Base-by-base conservation (phyloP, 1,139 yeast genomes). In the Candida sanyaensis region DNA sequence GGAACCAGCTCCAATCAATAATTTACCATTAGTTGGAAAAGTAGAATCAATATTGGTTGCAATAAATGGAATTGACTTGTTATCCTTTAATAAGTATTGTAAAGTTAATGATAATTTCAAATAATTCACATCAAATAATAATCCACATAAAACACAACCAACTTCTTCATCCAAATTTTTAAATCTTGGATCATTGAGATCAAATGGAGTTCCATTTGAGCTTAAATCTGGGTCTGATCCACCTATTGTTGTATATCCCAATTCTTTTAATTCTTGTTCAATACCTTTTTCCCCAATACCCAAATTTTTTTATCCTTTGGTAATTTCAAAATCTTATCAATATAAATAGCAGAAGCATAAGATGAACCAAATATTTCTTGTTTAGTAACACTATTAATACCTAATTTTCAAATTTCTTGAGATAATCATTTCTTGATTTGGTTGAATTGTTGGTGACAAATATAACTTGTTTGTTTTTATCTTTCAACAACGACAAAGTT, bases 41-140 rank as follows among this genome's bases (percentile, higher is more conserved):
- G 99, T 93, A 1, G 96, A 87, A 64, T 93, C 99, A 42, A 88
- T 87, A 64, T 93, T 93, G n/a, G 99, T 93, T 28, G 97, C 98
- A 55, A 95, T 76, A 64, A 91, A 93, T 34, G 87, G 81, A 5
- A 90, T 75, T 2, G 80, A 74, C 44, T 86, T 84, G 55, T 86
- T 77, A 54, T 78, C 80, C 49, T 73, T 68, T 48, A 75, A 59
- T 45, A 93, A 73, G 59, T 93, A 92, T 60, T 89, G 91, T 72
- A 92, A 76, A 4, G 97, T 89, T 31, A 84, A 74, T 2, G 96
- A 87, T 45, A 91, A 71, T 66, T 90, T 88, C 61, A 87, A 82
- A 64, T 93, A 93, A 66, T 88, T 91, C 55, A 92, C 65, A 44
- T 80, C 80, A 27, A 84, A 72, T 53, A 91, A 92, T 50, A 93